phyloP scores from a whole-genome alignment of 2,329 filamentous ascomycete species.

The Penicillium sp. region DNA sequence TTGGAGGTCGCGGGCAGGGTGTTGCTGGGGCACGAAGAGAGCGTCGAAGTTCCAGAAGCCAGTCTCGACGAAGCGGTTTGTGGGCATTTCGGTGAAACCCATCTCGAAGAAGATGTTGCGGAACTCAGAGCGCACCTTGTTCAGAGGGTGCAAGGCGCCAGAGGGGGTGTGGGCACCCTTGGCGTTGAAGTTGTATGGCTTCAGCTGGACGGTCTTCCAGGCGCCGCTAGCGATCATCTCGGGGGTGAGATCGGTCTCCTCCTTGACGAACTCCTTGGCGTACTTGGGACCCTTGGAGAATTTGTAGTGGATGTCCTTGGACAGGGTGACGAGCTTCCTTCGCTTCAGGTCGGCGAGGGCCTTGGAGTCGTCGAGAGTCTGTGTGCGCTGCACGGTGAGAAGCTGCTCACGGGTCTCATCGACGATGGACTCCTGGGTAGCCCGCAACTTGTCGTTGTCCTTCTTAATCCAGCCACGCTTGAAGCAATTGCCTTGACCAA shows the following conservation, averaged over 20 bases:
- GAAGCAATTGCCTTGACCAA: slow-evolving; percentile 95
- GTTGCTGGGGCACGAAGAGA: slow-evolving; percentile 95
- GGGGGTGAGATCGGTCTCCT: slow-evolving; percentile 91
- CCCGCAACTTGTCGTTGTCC: slow-evolving; percentile 57
- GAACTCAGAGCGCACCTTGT: slow-evolving; percentile 95
- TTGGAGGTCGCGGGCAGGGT: slow-evolving; percentile 94
- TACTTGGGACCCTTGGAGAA: slow-evolving; percentile 85
- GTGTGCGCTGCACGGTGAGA: slow-evolving; percentile 67
- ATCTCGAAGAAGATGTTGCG: slow-evolving; percentile 98
- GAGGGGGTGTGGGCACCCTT: slow-evolving; percentile 54
- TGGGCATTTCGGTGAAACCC: slow-evolving; percentile 98
- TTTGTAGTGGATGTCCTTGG: slow-evolving; percentile 83
- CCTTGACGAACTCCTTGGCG: slow-evolving; percentile 81
- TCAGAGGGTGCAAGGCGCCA: slow-evolving; percentile 62
- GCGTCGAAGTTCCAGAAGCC: slow-evolving; percentile 99
- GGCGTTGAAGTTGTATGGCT: slow-evolving; percentile 76
- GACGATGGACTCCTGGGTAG: slow-evolving; percentile 67
- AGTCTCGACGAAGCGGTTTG: slow-evolving; percentile 88
- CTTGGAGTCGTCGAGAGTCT: slow-evolving; percentile 71
- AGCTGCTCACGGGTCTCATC: slow-evolving; percentile 79
- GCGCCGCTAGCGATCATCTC: slow-evolving; percentile 85
- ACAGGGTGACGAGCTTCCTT: slow-evolving; percentile 80
- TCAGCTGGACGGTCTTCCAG: slow-evolving; percentile 92
- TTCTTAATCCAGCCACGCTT: slow-evolving; percentile 70
- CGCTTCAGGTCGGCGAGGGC: slow-evolving; percentile 81